These are phyloP conservation scores for Mucor velutinosus DNA, from an alignment of 371 early-diverging fungal genomes.

Conservation along the genomic window DNA sequence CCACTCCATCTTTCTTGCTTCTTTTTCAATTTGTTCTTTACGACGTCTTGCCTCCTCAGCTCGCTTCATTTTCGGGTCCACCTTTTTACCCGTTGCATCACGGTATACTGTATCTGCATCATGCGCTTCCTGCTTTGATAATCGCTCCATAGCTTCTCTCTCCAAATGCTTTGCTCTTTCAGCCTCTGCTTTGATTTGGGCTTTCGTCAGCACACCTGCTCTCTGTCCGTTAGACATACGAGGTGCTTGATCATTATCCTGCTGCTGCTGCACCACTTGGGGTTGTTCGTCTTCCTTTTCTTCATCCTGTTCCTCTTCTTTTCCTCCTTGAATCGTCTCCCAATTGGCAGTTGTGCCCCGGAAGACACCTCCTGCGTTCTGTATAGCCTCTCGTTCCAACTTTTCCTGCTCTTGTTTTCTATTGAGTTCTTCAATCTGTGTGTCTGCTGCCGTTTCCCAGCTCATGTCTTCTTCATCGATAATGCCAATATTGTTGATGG, in stretches of 20 bases:
- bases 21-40: conserved; percentile 63
- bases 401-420: conserved; percentile 22
- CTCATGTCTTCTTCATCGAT: conserved; percentile 57
- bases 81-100: conserved; percentile 72
- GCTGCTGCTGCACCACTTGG: conserved; percentile 38
- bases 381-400: conserved; percentile 7
- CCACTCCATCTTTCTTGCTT: conserved; percentile 73
- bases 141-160: conserved; percentile 36
- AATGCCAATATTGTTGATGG: conserved; percentile 54
- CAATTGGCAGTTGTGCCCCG: conserved; percentile 45
- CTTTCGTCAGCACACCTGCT: conserved; percentile 59
- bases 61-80: conserved; percentile 67
- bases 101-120: conserved; percentile 80
- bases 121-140: conserved; percentile 42
- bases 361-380: conserved; percentile 30
- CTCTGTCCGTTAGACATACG: conserved; percentile 58
- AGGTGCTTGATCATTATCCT: conserved; percentile 20
- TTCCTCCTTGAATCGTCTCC: conserved; percentile 55
- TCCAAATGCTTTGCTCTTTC: conserved; percentile 46
- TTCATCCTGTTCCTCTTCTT: conserved; percentile 22
- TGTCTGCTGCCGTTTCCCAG: conserved; percentile 33
- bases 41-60: conserved; percentile 61
- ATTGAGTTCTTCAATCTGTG: conserved; percentile 4
- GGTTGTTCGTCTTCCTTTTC: conserved; percentile 51
- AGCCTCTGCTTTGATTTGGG: conserved; percentile 50